A percentile compares a stretch with the other conserved stretches of the same genome.
These are phyloP conservation scores for Amauroascus verrucosus DNA, from an alignment of 2,329 filamentous ascomycete species.

Conservation along the genomic window DNA sequence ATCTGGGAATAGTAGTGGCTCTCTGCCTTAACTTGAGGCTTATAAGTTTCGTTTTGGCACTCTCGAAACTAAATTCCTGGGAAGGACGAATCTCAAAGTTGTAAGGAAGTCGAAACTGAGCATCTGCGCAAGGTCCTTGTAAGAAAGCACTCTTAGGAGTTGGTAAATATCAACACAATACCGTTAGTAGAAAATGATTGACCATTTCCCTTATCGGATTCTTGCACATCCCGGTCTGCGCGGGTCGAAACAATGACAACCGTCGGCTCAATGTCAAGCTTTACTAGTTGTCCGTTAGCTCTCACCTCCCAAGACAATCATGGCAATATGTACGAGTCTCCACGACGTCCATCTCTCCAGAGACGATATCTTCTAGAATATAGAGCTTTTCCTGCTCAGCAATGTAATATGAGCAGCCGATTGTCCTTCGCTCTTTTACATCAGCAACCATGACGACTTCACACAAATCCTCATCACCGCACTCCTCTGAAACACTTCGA, in stretches of 20 bases:
- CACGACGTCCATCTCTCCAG: constrained; percentile 58
- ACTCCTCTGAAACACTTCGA: constrained; percentile 16
- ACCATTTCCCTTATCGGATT: constrained; percentile 25
- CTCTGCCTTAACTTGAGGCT: constrained; percentile 46
- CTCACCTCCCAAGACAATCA: constrained; percentile 17
- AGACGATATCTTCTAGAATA: constrained; percentile 64
- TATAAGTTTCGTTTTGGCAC: constrained; percentile 56
- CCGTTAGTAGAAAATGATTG: constrained; percentile 23
- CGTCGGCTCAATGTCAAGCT: constrained; percentile 52
- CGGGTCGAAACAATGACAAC: constrained; percentile 49
- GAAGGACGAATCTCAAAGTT: constrained; percentile 58
- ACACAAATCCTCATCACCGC: constrained; percentile 44
- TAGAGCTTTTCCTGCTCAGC: constrained; percentile 59
- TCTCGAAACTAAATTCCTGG: constrained; percentile 60
- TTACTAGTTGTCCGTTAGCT: constrained; percentile 32
- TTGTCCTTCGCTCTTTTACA: constrained; percentile 55
- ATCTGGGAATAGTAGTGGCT: constrained; percentile 41
- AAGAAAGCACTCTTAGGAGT: constrained; percentile 11
- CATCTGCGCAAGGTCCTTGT: constrained; percentile 26
- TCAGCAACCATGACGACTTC: constrained; percentile 76
- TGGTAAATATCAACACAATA: constrained; percentile 12
- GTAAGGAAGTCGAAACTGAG: constrained; percentile 47
- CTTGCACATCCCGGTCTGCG: constrained; percentile 37
- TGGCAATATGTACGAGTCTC: constrained; percentile 41
- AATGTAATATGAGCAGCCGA: constrained; percentile 79